These are phyloP conservation scores for Sporothrix pseudoabietina DNA, from an alignment of 2,329 filamentous ascomycete genomes.

Conservation along the genomic window DNA sequence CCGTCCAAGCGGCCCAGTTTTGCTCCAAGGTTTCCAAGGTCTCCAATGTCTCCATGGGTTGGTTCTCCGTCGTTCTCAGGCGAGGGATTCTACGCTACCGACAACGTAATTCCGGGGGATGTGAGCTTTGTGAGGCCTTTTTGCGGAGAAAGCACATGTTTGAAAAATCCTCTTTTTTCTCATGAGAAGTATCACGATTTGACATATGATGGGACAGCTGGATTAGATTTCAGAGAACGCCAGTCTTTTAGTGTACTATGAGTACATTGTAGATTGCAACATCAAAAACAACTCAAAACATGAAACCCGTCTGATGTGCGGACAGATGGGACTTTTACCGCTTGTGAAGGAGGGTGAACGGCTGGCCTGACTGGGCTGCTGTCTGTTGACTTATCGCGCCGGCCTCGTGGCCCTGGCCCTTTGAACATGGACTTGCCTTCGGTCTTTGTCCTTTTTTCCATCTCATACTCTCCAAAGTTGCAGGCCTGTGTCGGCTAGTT, in stretches of 20 bases:
- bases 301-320: background rate
- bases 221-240: background rate
- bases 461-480: background rate
- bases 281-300: background rate
- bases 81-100: background rate
- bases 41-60: background rate
- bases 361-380: background rate
- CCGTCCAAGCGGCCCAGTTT: background rate
- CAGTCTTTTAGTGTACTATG: background rate
- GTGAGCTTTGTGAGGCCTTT: background rate
- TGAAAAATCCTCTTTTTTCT: background rate
- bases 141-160: slow-evolving; percentile 1
- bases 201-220: background rate
- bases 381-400: background rate
- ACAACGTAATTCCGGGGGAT: background rate
- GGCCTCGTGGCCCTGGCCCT: background rate
- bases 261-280: background rate
- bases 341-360: background rate
- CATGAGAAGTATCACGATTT: background rate
- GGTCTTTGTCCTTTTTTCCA: background rate
- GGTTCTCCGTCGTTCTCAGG: background rate
- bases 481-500: background rate
- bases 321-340: slow-evolving; percentile 1
- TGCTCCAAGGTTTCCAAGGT: background rate
- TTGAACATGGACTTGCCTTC: background rate